phyloP scores from a whole-genome alignment of 805 yeast genomes.

The Wickerhamiella kurtzmanii region DNA sequence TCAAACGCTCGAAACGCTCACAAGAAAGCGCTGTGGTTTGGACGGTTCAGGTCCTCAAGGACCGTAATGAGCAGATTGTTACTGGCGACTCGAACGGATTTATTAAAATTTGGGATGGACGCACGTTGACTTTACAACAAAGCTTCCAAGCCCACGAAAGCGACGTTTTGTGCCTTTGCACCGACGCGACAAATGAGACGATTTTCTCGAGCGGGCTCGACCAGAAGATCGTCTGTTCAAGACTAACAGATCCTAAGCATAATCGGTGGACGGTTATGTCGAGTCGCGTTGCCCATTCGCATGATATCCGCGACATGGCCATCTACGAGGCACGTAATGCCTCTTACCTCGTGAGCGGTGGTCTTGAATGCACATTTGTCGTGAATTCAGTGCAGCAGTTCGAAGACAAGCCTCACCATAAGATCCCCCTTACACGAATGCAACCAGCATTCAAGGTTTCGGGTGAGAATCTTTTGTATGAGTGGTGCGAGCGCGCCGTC shows the following conservation, averaged over 20 bases:
- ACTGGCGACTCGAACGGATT: slow-evolving; percentile 95
- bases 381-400: slow-evolving; percentile 54
- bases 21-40: slow-evolving; percentile 59
- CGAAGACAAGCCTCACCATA: slow-evolving; percentile 54
- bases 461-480: slow-evolving; percentile 41
- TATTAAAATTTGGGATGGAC: slow-evolving; percentile 83
- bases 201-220: slow-evolving; percentile 89
- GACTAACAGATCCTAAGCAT: slow-evolving; percentile 31
- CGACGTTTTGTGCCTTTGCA: slow-evolving; percentile 64
- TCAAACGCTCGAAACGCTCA: slow-evolving; percentile 38
- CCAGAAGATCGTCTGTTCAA: slow-evolving; percentile 69
- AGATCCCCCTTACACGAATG: slow-evolving; percentile 46
- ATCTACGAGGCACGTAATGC: slow-evolving; percentile 48
- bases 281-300: slow-evolving; percentile 70
- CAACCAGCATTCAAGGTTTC: slow-evolving; percentile 37
- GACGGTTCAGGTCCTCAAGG: slow-evolving; percentile 57
- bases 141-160: slow-evolving; percentile 78
- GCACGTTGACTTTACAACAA: slow-evolving; percentile 62
- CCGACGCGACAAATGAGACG: slow-evolving; percentile 38
- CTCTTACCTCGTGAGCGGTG: slow-evolving; percentile 42
- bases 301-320: slow-evolving; percentile 68
- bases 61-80: slow-evolving; percentile 53
- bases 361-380: slow-evolving; percentile 32
- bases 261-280: slow-evolving; percentile 57
- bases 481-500: slow-evolving; percentile 74